These are phyloP conservation scores for Acanthamoeba triangularis DNA, from an alignment of 208 protist genomes.

Conservation along the genomic window DNA sequence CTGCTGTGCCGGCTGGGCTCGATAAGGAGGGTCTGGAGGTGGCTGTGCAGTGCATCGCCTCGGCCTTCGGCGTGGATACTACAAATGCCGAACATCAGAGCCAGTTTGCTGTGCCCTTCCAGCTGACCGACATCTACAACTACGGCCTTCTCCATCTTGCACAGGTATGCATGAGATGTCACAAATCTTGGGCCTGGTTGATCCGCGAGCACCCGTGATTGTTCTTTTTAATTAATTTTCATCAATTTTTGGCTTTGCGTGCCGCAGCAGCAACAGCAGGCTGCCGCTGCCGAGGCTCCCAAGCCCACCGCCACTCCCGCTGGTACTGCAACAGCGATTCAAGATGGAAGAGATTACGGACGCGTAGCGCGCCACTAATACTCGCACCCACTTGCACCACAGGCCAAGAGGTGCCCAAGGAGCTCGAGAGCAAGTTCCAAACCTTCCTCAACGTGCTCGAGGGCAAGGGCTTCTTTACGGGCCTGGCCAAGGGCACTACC, in stretches of 20 bases:
- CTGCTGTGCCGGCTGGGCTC: neutral
- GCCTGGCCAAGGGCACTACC: neutral
- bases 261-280: neutral
- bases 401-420: conserved; percentile 5
- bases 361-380: neutral
- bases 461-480: conserved; percentile 28
- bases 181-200: no score
- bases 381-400: neutral
- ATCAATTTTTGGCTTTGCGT: no score
- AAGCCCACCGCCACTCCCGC: neutral
- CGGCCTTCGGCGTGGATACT: conserved; percentile 35
- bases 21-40: conserved; percentile 57
- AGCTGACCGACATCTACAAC: conserved; percentile 44
- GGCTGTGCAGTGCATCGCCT: conserved; percentile 53
- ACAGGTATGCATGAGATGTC: neutral
- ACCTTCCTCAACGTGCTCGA: conserved; percentile 56
- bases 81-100: neutral
- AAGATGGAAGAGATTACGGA: no score
- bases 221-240: no score
- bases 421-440: conserved; percentile 51
- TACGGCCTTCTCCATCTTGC: conserved; percentile 25
- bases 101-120: conserved; percentile 38
- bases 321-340: neutral
- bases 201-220: no score
- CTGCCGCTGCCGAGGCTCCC: neutral